A percentile compares a stretch with the other conserved stretches of the same genome.
Evolutionary conservation across 2,329 filamentous ascomycete species (phyloP).

Genomic region (Ophiognomonia clavigignenti-juglandacearum): DNA sequence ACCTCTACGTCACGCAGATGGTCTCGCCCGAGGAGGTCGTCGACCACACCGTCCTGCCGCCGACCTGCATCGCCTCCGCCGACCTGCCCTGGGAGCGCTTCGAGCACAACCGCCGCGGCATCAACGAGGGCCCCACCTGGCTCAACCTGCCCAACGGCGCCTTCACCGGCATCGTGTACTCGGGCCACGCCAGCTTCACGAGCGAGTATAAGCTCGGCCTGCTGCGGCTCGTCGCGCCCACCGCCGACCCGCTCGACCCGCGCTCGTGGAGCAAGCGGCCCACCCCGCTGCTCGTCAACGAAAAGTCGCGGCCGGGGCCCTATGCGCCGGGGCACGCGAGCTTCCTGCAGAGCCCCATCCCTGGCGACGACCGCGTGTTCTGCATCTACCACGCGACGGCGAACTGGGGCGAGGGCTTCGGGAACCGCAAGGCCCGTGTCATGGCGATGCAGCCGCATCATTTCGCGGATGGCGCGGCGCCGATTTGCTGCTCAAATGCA

Average conservation of each 20-base stretch:
- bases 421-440: conserved; percentile 18
- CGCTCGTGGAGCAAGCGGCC: conserved; percentile 14
- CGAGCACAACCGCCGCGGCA: conserved; percentile 17
- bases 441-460: conserved; percentile 12
- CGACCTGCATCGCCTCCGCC: conserved; percentile 16
- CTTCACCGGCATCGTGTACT: conserved; percentile 19
- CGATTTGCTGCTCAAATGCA: conserved; percentile 16
- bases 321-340: conserved; percentile 19
- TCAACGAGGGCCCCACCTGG: conserved; percentile 21
- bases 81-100: conserved; percentile 18
- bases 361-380: conserved; percentile 16
- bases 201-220: conserved; percentile 19
- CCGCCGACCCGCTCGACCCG: conserved; percentile 15
- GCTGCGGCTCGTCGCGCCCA: conserved; percentile 13
- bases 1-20: conserved; percentile 19
- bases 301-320: conserved; percentile 10
- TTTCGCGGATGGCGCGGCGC: conserved; percentile 12
- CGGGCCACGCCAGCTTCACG: conserved; percentile 20
- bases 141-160: conserved; percentile 16
- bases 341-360: conserved; percentile 15
- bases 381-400: conserved; percentile 19
- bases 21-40: conserved; percentile 17
- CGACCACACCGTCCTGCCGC: conserved; percentile 8
- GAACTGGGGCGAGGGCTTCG: conserved; percentile 17
- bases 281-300: conserved; percentile 12